Percentiles rank a stretch among this genome's conserved stretches.
Conservation (phyloP, 2,329 filamentous ascomycete genomes). For the Fusarium temperatum region DNA sequence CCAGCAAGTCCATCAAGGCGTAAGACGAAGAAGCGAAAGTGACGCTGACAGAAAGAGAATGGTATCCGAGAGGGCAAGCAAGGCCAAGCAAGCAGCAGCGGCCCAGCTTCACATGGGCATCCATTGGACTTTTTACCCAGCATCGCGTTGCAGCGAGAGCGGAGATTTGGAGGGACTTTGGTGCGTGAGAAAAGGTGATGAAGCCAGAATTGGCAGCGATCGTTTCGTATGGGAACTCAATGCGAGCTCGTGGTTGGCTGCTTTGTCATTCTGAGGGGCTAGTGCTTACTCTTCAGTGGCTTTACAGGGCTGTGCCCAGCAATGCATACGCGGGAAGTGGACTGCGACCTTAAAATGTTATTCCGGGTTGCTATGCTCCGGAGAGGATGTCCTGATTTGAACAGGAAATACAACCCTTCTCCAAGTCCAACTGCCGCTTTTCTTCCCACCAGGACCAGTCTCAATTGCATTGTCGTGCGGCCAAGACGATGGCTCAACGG, state of each 20-base stretch:
- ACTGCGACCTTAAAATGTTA: neutral
- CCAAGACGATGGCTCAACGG: neutral
- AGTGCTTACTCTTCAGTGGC: conserved; percentile 2
- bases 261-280: conserved; percentile 1
- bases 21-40: neutral
- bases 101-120: neutral
- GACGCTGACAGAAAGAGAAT: neutral
- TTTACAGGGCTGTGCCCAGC: neutral
- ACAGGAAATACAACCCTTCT: neutral
- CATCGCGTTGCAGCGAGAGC: neutral
- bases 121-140: neutral
- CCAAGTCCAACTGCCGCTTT: neutral
- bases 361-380: neutral
- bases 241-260: neutral
- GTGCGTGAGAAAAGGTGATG: neutral
- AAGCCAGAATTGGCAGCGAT: conserved; percentile 9
- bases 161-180: conserved; percentile 6
- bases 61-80: neutral
- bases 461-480: neutral
- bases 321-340: neutral
- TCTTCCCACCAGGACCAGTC: neutral
- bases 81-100: neutral
- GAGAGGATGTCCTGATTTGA: neutral
- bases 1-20: neutral
- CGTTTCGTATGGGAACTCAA: neutral